Conservation (phyloP, 352 stramenopile species). For the Phytophthora aleatoria region DNA sequence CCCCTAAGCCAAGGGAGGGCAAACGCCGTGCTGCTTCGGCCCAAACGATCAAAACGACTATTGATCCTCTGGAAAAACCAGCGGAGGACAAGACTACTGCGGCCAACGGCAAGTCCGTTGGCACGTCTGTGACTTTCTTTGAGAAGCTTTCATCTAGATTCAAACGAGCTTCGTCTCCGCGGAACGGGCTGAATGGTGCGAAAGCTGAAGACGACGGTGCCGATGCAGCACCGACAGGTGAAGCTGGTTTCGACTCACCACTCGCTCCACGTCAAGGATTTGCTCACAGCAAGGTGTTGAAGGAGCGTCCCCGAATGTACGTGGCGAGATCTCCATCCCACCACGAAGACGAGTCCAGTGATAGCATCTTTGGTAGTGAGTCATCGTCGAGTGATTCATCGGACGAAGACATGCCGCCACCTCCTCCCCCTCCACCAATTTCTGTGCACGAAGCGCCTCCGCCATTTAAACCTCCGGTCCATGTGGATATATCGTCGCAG, state of each 20-base stretch:
- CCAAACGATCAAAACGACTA: slow-evolving; percentile 34
- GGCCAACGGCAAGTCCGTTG: slow-evolving; percentile 33
- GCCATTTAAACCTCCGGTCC: slow-evolving; percentile 15
- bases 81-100: slow-evolving; percentile 40
- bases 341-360: slow-evolving; percentile 83
- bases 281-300: slow-evolving; percentile 50
- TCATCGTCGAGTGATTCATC: slow-evolving; percentile 52
- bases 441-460: slow-evolving; percentile 18
- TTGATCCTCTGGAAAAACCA: slow-evolving; percentile 31
- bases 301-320: slow-evolving; percentile 79
- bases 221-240: slow-evolving; percentile 18
- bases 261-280: slow-evolving; percentile 29
- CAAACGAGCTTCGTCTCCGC: slow-evolving; percentile 68
- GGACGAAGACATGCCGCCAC: slow-evolving; percentile 56
- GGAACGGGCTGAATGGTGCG: slow-evolving; percentile 26
- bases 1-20: slow-evolving; percentile 28
- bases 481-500: slow-evolving; percentile 35
- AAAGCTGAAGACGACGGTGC: slow-evolving; percentile 31
- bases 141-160: slow-evolving; percentile 86
- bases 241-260: slow-evolving; percentile 32
- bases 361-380: slow-evolving; percentile 88
- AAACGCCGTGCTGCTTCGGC: slow-evolving; percentile 44
- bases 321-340: slow-evolving; percentile 65
- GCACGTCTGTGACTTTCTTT: slow-evolving; percentile 78
- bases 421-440: slow-evolving; percentile 46